Evolutionary conservation across 129 eudicot species (phyloP).

Genomic region (Ambrosia trifida): DNA sequence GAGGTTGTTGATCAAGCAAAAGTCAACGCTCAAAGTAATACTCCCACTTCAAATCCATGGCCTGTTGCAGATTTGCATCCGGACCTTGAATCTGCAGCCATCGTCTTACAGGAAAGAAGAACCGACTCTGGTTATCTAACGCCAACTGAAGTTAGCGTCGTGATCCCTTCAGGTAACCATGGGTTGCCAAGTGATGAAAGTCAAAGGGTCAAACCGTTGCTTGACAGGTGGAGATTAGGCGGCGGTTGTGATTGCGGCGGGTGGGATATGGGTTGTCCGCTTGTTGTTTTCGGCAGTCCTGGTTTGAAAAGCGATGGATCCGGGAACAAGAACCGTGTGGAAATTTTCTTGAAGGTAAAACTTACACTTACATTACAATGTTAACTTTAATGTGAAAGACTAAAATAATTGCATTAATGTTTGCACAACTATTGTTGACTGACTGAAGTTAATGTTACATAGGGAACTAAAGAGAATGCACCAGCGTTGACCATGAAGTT

Average conservation of each 20-base stretch:
- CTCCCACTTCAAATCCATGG: conserved; percentile 31
- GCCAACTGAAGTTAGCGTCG: conserved; percentile 56
- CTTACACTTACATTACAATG: neutral
- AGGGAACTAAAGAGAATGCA: conserved; percentile 67
- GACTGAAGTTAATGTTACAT: conserved; percentile 21
- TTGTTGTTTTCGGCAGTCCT: conserved; percentile 59
- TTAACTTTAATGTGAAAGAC: neutral
- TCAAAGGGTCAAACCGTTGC: conserved; percentile 63
- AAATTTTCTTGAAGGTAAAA: conserved; percentile 38
- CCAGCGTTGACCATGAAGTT: conserved; percentile 65
- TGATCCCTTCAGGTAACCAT: conserved; percentile 79
- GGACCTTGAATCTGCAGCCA: conserved; percentile 79
- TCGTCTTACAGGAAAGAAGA: conserved; percentile 47
- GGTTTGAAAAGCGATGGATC: conserved; percentile 36
- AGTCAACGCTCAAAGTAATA: conserved; percentile 30
- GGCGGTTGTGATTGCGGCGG: conserved; percentile 97
- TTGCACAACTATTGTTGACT: conserved; percentile 3
- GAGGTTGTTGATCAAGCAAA: conserved; percentile 39
- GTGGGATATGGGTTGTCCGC: conserved; percentile 98
- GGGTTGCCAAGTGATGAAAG: conserved; percentile 58
- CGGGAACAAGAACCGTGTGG: conserved; percentile 16
- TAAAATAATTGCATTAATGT: neutral
- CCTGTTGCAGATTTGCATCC: conserved; percentile 64
- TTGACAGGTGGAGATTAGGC: conserved; percentile 80
- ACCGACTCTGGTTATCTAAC: conserved; percentile 29